These are phyloP conservation scores for Salmacisia buchloeana DNA, from an alignment of 1,284 basidiomycete species.

Conservation along the genomic window DNA sequence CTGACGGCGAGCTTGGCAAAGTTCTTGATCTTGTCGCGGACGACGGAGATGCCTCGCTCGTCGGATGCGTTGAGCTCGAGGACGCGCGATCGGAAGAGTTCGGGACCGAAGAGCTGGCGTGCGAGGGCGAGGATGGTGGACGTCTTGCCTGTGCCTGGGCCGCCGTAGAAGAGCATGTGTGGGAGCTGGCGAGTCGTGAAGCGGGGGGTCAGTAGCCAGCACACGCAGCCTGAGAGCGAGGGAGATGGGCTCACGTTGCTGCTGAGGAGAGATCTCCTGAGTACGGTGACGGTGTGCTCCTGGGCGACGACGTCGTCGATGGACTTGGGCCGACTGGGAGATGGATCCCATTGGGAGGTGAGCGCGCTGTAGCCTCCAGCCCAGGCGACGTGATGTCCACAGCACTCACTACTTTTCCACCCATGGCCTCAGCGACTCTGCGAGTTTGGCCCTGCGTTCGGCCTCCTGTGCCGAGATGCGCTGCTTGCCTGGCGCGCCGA, in stretches of 20 bases:
- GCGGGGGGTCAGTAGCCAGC: background rate
- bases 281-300: slow-evolving; percentile 87
- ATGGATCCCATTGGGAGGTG: slow-evolving; percentile 12
- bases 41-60: slow-evolving; percentile 92
- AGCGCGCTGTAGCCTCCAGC: background rate
- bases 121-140: slow-evolving; percentile 93
- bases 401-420: slow-evolving; percentile 83
- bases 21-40: slow-evolving; percentile 96
- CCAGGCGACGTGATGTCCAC: background rate
- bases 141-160: slow-evolving; percentile 97
- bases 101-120: slow-evolving; percentile 91
- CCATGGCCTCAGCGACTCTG: slow-evolving; percentile 70
- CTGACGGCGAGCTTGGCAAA: slow-evolving; percentile 68
- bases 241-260: slow-evolving; percentile 66
- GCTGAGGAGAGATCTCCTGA: slow-evolving; percentile 82
- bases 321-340: slow-evolving; percentile 79
- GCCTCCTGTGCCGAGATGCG: slow-evolving; percentile 18
- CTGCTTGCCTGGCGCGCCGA: background rate
- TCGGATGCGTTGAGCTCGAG: slow-evolving; percentile 99
- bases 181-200: slow-evolving; percentile 67
- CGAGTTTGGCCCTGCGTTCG: slow-evolving; percentile 22
- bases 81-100: slow-evolving; percentile 86
- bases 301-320: slow-evolving; percentile 96
- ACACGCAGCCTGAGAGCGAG: background rate
- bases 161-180: slow-evolving; percentile 99